Base-by-base conservation (phyloP, 169 alveolate species). In the Cardiosporidium cionae region DNA sequence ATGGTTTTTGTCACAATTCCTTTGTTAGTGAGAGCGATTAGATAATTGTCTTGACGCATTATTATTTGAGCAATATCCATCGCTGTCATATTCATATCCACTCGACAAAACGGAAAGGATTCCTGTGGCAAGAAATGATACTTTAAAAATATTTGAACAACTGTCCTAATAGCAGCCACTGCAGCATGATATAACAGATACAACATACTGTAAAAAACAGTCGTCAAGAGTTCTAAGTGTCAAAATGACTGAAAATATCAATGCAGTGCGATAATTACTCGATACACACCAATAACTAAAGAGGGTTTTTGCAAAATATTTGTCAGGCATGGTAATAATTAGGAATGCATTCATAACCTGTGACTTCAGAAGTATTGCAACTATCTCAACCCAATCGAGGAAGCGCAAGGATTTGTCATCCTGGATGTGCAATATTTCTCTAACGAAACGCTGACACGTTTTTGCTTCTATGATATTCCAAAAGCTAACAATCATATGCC, bases 21-120 rank as follows among this genome's bases (percentile, higher is more conserved):
- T 36, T 79, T 73, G 75, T 73, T 74, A 32, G 85, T 72, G 34
- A 79, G 52, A n/a, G 78, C 85, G 25, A 79, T 73, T 65, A 72
- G 34, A 33, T 52, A 79, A 72, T 79, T 79, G 77, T 79, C 84
- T 68, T 73, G 73, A 3, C 85, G 78, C 85, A 79, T 72, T 67
- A 79, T 79, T 35, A 73, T 52, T 53, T 68, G 70, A 37, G 73
- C 72, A 3, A 79, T 67, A 22, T 79, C 85, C 64, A 79, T 68
- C 6, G 75, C 84, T 0, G 80, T 58, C 23, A 79, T 58, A 52
- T 72, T 74, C 28, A 70, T 74, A 23, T 68, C 69, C 22, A 69
- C 82, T 29, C 37, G 52, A 74, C 77, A 69, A 54, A 76, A 52
- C 22, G 70, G 82, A n/a, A 22, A 32, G 6, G 31, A 36, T 4